These are phyloP conservation scores for Globisporangium middletonii DNA, from an alignment of 352 stramenopile genomes.

Conservation along the genomic window DNA sequence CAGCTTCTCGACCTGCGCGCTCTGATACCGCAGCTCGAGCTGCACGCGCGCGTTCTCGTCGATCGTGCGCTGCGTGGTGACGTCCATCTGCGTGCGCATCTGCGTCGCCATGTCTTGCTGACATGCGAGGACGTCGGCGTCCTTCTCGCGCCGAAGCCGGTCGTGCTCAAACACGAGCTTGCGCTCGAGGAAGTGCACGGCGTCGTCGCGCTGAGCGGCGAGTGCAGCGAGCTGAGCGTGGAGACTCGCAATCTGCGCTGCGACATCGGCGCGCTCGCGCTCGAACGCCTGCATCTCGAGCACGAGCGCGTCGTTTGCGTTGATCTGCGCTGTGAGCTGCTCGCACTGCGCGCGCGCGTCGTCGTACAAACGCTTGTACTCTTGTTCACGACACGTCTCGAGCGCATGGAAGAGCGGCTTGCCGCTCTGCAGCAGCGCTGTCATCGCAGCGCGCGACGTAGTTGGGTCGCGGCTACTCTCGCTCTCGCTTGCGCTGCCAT, in stretches of 20 bases:
- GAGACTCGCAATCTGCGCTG: conserved; percentile 23
- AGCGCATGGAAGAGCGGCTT: conserved; percentile 49
- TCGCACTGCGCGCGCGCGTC: conserved; percentile 30
- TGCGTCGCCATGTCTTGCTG: conserved; percentile 41
- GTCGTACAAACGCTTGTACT: conserved; percentile 44
- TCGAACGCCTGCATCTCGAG: conserved; percentile 29
- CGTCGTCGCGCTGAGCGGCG: conserved; percentile 34
- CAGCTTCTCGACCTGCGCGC: conserved; percentile 43
- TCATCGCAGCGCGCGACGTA: conserved; percentile 23
- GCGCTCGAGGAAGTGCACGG: conserved; percentile 39
- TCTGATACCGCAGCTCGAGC: conserved; percentile 58
- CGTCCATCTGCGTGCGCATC: conserved; percentile 48
- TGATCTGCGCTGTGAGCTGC: conserved; percentile 24
- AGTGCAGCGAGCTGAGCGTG: conserved; percentile 19
- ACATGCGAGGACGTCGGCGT: conserved; percentile 31
- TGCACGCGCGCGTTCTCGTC: conserved; percentile 61
- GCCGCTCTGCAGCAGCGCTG: conserved; percentile 27
- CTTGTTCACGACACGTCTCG: conserved; percentile 49
- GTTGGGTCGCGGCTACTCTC: conserved; percentile 8
- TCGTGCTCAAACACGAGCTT: conserved; percentile 63
- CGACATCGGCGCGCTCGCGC: conserved; percentile 28
- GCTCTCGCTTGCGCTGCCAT: conserved; percentile 16
- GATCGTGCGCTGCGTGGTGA: conserved; percentile 55
- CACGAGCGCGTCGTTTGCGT: conserved; percentile 25
- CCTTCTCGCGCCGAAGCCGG: conserved; percentile 41